These are phyloP conservation scores for Saccharomycopsis capsularis DNA, from an alignment of 805 yeast species.

Conservation along the genomic window DNA sequence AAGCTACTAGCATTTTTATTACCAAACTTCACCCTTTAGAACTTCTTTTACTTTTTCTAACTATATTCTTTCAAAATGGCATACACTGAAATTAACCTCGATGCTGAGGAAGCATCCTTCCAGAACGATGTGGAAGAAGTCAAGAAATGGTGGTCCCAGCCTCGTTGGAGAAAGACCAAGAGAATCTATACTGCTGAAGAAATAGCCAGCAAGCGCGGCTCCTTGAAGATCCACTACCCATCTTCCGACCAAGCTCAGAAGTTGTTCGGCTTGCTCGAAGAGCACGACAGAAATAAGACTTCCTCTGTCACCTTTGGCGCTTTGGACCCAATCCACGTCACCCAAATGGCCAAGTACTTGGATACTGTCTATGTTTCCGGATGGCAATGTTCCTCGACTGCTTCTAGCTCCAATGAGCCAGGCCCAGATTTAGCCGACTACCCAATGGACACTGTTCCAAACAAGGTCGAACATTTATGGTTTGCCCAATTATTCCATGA, in stretches of 20 bases:
- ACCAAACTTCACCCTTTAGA: no score
- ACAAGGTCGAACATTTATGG: conserved; percentile 94
- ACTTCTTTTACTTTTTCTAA: no score
- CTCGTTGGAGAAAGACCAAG: conserved; percentile 85
- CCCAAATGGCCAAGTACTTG: conserved; percentile 94
- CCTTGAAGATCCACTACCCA: conserved; percentile 66
- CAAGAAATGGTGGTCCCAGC: conserved; percentile 86
- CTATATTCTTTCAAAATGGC: conserved; percentile 27
- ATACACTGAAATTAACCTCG: conserved; percentile 51
- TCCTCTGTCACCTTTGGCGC: conserved; percentile 93
- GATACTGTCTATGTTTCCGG: conserved; percentile 94
- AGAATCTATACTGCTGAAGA: conserved; percentile 85
- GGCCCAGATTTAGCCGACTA: conserved; percentile 98
- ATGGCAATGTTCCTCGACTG: conserved; percentile 98
- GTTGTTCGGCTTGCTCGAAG: conserved; percentile 58
- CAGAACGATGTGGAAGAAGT: conserved; percentile 66
- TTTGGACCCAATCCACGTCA: conserved; percentile 87
- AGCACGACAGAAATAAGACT: conserved; percentile 67
- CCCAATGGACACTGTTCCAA: conserved; percentile 98
- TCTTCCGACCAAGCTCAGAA: conserved; percentile 78
- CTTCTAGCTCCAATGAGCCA: conserved; percentile 95
- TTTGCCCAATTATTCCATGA: conserved; percentile 97
- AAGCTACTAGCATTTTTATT: no score
- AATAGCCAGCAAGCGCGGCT: conserved; percentile 83
- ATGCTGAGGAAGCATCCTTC: conserved; percentile 57